These are phyloP conservation scores for Lumnitzera racemosa DNA, from an alignment of 345 rosid species.

Conservation along the genomic window DNA sequence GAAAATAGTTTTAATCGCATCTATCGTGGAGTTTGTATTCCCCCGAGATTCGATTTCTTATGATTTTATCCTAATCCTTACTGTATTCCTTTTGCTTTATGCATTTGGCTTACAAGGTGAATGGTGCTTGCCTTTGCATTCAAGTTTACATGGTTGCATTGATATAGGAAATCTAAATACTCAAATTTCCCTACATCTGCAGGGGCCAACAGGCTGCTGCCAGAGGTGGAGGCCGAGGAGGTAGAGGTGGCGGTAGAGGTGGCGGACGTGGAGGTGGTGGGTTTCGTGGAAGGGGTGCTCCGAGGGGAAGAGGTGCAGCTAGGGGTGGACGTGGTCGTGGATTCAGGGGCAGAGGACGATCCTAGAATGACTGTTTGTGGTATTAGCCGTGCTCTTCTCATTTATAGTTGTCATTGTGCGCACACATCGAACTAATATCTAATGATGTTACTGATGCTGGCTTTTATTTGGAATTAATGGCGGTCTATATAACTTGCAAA, in stretches of 20 bases:
- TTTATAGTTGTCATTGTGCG: constrained; percentile 8
- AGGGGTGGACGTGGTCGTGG: constrained; percentile 59
- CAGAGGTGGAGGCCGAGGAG: constrained; percentile 43
- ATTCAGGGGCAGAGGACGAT: constrained; percentile 66
- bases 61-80: too few species aligned
- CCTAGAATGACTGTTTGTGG: constrained; percentile 23
- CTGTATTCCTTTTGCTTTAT: background rate
- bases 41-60: too few species aligned
- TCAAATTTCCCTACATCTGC: constrained; percentile 1
- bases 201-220: constrained; percentile 38
- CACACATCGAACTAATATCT: background rate
- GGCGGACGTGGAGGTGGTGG: constrained; percentile 40
- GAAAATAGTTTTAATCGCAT: too few species aligned
- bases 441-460: too few species aligned
- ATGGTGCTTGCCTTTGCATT: background rate
- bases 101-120: background rate
- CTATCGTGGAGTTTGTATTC: too few species aligned
- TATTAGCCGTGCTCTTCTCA: constrained; percentile 8
- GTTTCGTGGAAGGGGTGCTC: constrained; percentile 63
- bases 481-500: too few species aligned
- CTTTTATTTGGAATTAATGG: too few species aligned
- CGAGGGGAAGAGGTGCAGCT: constrained; percentile 63
- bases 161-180: too few species aligned
- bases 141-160: background rate
- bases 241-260: constrained; percentile 26